Base-by-base conservation (phyloP, 2,329 filamentous ascomycete species). In the Cladosporium sp. region DNA sequence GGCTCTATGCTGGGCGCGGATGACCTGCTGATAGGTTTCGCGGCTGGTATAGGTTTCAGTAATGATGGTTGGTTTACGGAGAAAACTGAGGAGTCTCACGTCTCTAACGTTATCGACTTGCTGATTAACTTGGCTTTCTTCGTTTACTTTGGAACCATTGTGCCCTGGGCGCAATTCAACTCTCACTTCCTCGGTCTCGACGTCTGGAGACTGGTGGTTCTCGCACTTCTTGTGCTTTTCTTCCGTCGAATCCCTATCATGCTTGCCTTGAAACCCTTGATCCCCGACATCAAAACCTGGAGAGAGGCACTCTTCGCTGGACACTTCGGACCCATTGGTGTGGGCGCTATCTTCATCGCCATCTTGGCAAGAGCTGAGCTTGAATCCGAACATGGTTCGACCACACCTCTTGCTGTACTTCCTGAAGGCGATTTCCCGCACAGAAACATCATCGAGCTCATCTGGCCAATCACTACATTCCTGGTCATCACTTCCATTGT, bases 61-160 rank as follows among this genome's bases (percentile, higher is more conserved):
- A 99, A 99, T 78, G 95, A 99, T 76, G 95, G 95, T 71, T 99
- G 95, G 95, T 99, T 99, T 74, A 91, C 92, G 18, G 92, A 97
- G 75, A 97, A 97, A 84, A 99, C 95, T 0, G 95, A 99, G 77
- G 95, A 99, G 79, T 94, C 95, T 0, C 95, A 98, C 77, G 95
- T 99, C 11, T 98, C 94, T 78, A 98, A 99, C 87, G 95, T 99
- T 77, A 99, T 99, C 75, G 95, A 99, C 83, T 80, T 99, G 77
- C 83, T 99, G 68, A 89, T 99, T 82, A 99, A 99, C 79, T 86
- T 99, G 88, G 87, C 94, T 2, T 99, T 98, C 79, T 99, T 99
- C 78, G 95, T 99, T 72, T 99, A 95, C 78, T 91, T 99, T 70
- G 95, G 95, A 63, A 92, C 95, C 64, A 97, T 99, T 78, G 95